Percentiles rank a stretch among this genome's conserved stretches.
Conservation (phyloP, 129 eudicot species). For the Escallonia rubra region DNA sequence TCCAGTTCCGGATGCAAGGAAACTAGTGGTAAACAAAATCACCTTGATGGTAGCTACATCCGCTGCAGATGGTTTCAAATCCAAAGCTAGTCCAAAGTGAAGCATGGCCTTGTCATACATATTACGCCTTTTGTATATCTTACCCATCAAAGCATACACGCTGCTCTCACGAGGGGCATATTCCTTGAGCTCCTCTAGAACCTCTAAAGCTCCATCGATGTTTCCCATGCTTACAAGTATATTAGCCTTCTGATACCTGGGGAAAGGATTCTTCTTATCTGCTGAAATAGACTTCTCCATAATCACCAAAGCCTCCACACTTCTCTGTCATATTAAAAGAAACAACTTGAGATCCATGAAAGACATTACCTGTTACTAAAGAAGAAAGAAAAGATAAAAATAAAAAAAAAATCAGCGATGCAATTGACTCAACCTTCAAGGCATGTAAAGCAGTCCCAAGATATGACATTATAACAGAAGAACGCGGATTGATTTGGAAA, state of each 20-base stretch:
- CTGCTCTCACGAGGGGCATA: constrained; percentile 96
- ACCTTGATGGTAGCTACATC: constrained; percentile 99
- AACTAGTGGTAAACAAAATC: neutral
- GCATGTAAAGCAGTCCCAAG: constrained; percentile 94
- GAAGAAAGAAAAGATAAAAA: too few relatives aligned
- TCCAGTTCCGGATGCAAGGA: neutral
- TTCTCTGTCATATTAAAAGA: constrained; percentile 42
- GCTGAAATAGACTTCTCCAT: constrained; percentile 94
- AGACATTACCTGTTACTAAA: neutral
- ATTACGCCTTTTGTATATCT: constrained; percentile 68
- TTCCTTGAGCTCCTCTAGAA: constrained; percentile 92
- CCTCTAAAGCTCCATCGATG: constrained; percentile 68
- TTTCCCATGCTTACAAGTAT: constrained; percentile 84
- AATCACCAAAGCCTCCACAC: constrained; percentile 71
- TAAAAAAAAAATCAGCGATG: neutral
- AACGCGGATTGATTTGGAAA: constrained; percentile 67
- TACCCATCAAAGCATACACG: constrained; percentile 94
- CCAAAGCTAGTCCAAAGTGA: constrained; percentile 95
- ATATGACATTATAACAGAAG: constrained; percentile 95
- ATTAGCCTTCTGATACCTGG: constrained; percentile 94
- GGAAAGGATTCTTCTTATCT: constrained; percentile 95
- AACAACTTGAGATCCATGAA: neutral
- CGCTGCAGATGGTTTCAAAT: constrained; percentile 94
- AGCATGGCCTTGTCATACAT: constrained; percentile 91
- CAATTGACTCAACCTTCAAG: constrained; percentile 51